Conservation (phyloP, 257 asterid species). For the Oldenlandia corymbosa region DNA sequence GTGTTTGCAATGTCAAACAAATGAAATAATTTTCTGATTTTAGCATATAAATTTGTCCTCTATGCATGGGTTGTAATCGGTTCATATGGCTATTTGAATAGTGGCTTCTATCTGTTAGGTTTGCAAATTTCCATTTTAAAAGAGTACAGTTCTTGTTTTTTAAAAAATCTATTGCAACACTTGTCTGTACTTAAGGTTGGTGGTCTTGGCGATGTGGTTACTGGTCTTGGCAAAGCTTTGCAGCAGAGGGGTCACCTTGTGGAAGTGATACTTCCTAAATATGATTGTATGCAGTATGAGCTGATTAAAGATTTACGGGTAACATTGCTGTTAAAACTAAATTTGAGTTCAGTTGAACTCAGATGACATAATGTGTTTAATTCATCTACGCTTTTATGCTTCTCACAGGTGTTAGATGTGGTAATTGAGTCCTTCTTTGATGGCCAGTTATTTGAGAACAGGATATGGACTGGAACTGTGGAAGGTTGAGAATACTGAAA, state of each 20-base stretch:
- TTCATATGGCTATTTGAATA: not conserved
- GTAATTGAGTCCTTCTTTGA: slow-evolving; percentile 89
- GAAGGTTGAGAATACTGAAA: slow-evolving; percentile 51
- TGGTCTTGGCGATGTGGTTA: slow-evolving; percentile 94
- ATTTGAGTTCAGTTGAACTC: not conserved
- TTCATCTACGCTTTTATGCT: slow-evolving; percentile 13
- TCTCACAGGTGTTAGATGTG: slow-evolving; percentile 70
- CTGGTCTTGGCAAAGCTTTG: slow-evolving; percentile 92
- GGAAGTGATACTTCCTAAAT: slow-evolving; percentile 86
- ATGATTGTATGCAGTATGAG: slow-evolving; percentile 85
- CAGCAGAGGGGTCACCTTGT: slow-evolving; percentile 94
- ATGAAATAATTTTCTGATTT: too few species aligned
- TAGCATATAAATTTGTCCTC: too few species aligned
- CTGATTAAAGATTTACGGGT: slow-evolving; percentile 65
- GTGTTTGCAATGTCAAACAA: not conserved
- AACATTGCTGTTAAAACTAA: slow-evolving; percentile 14
- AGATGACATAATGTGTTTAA: not conserved
- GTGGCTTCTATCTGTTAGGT: too few species aligned
- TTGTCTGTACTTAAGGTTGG: slow-evolving; percentile 59
- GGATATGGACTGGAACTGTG: slow-evolving; percentile 91
- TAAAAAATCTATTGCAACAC: slow-evolving; percentile 5
- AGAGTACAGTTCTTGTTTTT: not conserved
- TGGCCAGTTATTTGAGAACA: slow-evolving; percentile 70
- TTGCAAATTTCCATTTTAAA: too few species aligned
- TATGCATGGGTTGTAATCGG: not conserved